These are phyloP conservation scores for Anthracocystis walkeri DNA, from an alignment of 1,284 basidiomycete species.

Conservation along the genomic window DNA sequence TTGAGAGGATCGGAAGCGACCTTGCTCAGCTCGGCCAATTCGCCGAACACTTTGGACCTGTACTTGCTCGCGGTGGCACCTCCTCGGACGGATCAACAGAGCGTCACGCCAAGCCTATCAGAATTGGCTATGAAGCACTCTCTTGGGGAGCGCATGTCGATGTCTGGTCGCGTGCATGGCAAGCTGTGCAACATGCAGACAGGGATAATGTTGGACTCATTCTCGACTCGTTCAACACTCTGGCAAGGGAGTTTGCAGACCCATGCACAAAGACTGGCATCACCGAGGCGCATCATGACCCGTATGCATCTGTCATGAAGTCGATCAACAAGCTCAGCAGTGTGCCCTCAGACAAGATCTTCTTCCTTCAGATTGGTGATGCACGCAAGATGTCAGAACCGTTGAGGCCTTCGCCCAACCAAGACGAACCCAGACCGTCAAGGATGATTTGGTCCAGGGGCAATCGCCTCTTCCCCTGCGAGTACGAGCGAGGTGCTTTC, in stretches of 20 bases:
- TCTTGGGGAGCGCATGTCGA: slow-evolving; percentile 61
- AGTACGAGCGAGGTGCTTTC: slow-evolving; percentile 67
- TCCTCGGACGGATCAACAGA: slow-evolving; percentile 18
- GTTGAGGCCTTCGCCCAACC: slow-evolving; percentile 57
- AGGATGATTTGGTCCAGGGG: slow-evolving; percentile 70
- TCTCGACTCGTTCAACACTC: slow-evolving; percentile 71
- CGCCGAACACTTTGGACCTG: slow-evolving; percentile 37
- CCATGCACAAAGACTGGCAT: slow-evolving; percentile 54
- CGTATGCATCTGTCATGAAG: slow-evolving; percentile 50
- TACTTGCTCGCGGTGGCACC: neutral
- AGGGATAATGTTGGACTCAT: slow-evolving; percentile 69
- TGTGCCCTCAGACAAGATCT: slow-evolving; percentile 61
- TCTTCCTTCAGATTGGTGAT: slow-evolving; percentile 70
- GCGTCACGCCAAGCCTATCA: slow-evolving; percentile 32
- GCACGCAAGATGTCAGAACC: slow-evolving; percentile 53
- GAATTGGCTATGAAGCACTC: slow-evolving; percentile 63
- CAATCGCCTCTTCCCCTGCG: slow-evolving; percentile 69
- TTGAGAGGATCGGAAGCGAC: slow-evolving; percentile 59
- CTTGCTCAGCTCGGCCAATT: slow-evolving; percentile 50
- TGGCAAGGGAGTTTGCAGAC: slow-evolving; percentile 69
- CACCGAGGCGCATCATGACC: slow-evolving; percentile 41
- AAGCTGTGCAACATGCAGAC: slow-evolving; percentile 63
- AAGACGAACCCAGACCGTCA: slow-evolving; percentile 65
- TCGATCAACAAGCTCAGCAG: slow-evolving; percentile 45
- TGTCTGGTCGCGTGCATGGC: slow-evolving; percentile 68